A percentile compares a stretch with the other conserved stretches of the same genome.
These are phyloP conservation scores for Sequoia sempervirens DNA, from an alignment of 75 land plant genomes.

Conservation along the genomic window DNA sequence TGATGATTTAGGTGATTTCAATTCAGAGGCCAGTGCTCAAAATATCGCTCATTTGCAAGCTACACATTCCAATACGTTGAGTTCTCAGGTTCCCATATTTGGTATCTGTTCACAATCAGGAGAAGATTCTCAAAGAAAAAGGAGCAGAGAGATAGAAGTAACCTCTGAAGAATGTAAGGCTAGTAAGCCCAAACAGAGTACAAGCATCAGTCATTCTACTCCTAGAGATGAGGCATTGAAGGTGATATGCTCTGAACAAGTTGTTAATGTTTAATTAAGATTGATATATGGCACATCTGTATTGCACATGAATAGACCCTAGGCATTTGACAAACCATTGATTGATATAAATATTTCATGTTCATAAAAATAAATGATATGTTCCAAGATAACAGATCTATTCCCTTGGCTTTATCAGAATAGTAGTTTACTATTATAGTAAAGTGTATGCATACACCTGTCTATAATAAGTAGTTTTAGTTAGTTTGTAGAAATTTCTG, in stretches of 20 bases:
- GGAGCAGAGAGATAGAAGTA: neutral
- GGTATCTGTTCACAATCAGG: neutral
- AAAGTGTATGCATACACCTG: too few relatives aligned
- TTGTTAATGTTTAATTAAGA: neutral
- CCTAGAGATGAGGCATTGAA: neutral
- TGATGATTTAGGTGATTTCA: slow-evolving; percentile 1
- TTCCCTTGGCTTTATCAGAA: neutral
- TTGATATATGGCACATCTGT: neutral
- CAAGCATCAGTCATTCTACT: neutral
- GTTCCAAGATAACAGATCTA: neutral
- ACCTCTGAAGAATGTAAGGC: neutral
- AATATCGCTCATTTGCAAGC: neutral
- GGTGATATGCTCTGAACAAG: neutral
- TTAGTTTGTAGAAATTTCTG: too few relatives aligned
- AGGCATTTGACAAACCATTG: neutral
- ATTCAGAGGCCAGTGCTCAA: neutral
- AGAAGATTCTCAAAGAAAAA: neutral
- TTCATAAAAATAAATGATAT: neutral
- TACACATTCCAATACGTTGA: neutral
- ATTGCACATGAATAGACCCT: neutral
- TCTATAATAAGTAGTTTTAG: too few relatives aligned
- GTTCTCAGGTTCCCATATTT: neutral
- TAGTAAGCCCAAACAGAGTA: neutral
- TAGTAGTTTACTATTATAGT: too few relatives aligned
- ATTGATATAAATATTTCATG: neutral